A percentile compares a stretch with the other conserved stretches of the same genome.
Evolutionary conservation across 2,329 filamentous ascomycete genomes (phyloP).

Genomic region (Saccharata proteae): DNA sequence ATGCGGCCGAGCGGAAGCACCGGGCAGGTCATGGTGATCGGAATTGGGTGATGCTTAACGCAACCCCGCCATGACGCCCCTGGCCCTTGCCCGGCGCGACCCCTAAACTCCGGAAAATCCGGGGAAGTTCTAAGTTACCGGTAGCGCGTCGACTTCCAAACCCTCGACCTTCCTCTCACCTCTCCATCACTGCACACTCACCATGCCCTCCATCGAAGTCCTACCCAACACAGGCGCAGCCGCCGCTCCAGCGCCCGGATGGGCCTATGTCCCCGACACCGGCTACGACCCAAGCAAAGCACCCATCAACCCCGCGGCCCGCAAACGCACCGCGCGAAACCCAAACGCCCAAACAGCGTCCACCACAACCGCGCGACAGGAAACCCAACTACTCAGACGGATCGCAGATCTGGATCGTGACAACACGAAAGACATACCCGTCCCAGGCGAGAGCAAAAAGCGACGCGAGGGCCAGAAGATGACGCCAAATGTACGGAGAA

Average conservation of each 20-base stretch:
- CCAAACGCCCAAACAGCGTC: conserved; percentile 22
- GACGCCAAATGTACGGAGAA: conserved; percentile 56
- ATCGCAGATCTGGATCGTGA: conserved; percentile 64
- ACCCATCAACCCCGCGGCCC: conserved; percentile 38
- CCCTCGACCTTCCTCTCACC: background rate
- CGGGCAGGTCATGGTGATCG: too few relatives aligned
- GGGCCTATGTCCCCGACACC: conserved; percentile 80
- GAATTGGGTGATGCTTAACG: too few relatives aligned
- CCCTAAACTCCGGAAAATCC: too few relatives aligned
- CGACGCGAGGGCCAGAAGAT: conserved; percentile 39
- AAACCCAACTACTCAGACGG: conserved; percentile 69
- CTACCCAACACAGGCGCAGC: conserved; percentile 52
- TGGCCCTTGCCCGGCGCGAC: too few relatives aligned
- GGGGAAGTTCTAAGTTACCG: too few relatives aligned
- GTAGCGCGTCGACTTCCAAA: too few relatives aligned
- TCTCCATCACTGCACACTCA: background rate
- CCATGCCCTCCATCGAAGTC: conserved; percentile 67
- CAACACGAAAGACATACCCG: conserved; percentile 47
- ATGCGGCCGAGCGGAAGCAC: too few relatives aligned
- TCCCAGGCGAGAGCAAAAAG: conserved; percentile 32
- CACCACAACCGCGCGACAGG: conserved; percentile 59
- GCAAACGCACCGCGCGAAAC: conserved; percentile 50
- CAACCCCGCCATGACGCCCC: too few relatives aligned
- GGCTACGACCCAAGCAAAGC: conserved; percentile 44
- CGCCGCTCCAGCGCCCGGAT: conserved; percentile 65